Conservation (phyloP, 306 rosid species). For the Macrotyloma uniflorum region DNA sequence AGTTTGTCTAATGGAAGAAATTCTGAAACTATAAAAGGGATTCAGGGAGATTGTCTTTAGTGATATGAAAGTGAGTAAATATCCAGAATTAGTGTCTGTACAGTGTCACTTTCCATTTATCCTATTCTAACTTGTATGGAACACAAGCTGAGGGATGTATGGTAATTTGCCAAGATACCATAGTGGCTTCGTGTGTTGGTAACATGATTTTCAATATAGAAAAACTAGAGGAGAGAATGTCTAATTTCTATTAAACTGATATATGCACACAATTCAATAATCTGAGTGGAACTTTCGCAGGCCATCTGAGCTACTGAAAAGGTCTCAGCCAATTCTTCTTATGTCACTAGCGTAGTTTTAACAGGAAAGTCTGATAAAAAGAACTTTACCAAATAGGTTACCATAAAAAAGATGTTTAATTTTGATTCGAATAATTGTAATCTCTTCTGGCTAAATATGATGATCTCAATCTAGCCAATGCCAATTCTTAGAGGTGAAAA, state of each 20-base stretch:
- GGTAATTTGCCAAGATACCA: neutral
- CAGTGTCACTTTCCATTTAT: neutral
- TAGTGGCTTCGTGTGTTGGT: neutral
- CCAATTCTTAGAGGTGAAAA: neutral
- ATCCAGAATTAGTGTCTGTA: neutral
- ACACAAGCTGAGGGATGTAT: neutral
- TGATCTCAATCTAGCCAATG: neutral
- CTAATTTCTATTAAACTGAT: neutral
- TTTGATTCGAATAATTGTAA: neutral
- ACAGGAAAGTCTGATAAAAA: neutral
- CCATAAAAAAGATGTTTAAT: neutral
- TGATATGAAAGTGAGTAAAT: neutral
- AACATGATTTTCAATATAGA: neutral
- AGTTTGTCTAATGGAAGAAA: slow-evolving; percentile 4
- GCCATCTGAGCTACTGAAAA: neutral
- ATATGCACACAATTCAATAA: neutral
- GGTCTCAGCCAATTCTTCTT: neutral
- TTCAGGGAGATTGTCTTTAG: neutral
- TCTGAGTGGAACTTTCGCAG: slow-evolving; percentile 12
- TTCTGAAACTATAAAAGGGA: slow-evolving; percentile 22
- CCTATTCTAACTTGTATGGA: neutral
- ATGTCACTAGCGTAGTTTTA: neutral
- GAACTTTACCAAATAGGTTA: neutral
- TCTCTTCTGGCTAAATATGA: neutral
- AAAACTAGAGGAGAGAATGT: neutral